phyloP scores from a whole-genome alignment of 805 yeast species.

The Saturnispora besseyi region DNA sequence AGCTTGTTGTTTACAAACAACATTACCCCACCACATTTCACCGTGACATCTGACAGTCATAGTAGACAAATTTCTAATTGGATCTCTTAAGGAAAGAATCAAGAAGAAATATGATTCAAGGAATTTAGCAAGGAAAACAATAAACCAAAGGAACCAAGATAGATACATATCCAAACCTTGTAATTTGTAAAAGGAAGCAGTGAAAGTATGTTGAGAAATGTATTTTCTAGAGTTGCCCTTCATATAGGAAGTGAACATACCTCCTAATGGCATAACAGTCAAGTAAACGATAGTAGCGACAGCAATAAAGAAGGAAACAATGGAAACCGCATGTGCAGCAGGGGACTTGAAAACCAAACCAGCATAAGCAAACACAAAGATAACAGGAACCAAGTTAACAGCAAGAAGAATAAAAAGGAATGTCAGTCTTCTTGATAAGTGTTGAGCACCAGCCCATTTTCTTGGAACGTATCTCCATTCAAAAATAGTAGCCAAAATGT shows the following conservation, averaged over 20 bases:
- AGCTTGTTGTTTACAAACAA: slow-evolving; percentile 77
- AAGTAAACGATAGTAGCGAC: slow-evolving; percentile 77
- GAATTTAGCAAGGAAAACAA: slow-evolving; percentile 83
- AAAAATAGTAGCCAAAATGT: slow-evolving; percentile 76
- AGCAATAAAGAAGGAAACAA: slow-evolving; percentile 85
- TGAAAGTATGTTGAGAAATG: slow-evolving; percentile 90
- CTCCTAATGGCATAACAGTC: slow-evolving; percentile 94
- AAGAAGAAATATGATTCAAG: slow-evolving; percentile 89
- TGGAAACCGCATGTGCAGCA: slow-evolving; percentile 69
- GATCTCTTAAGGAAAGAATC: slow-evolving; percentile 85
- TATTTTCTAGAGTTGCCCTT: slow-evolving; percentile 78
- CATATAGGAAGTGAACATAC: slow-evolving; percentile 87
- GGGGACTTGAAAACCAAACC: slow-evolving; percentile 56
- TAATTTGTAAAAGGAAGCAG: slow-evolving; percentile 80
- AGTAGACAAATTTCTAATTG: slow-evolving; percentile 79
- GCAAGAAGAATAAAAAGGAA: slow-evolving; percentile 59
- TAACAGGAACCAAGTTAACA: slow-evolving; percentile 75
- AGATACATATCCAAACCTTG: slow-evolving; percentile 90
- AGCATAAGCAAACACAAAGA: slow-evolving; percentile 77
- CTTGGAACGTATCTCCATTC: slow-evolving; percentile 98
- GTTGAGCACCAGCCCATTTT: slow-evolving; percentile 99
- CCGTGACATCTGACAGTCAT: slow-evolving; percentile 92
- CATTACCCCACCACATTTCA: slow-evolving; percentile 79
- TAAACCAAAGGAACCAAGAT: slow-evolving; percentile 85
- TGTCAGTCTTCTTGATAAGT: slow-evolving; percentile 76